Evolutionary conservation across 345 rosid genomes (phyloP).

Genomic region (Moricandia arvensis): DNA sequence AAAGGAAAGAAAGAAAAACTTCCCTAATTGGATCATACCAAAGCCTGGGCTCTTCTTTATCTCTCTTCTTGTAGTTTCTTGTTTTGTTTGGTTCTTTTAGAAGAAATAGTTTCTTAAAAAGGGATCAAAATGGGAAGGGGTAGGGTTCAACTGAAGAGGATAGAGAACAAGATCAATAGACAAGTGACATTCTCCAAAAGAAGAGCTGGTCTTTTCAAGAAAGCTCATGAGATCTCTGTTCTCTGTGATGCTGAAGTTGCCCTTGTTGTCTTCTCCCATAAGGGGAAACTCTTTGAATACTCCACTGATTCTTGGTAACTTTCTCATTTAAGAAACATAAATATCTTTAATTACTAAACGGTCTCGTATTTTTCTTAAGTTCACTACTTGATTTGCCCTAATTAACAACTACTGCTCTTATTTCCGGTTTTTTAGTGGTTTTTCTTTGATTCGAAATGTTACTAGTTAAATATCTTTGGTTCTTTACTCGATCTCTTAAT

Average conservation of each 20-base stretch:
- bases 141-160: constrained; percentile 85
- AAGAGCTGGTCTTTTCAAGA: constrained; percentile 70
- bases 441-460: not conserved
- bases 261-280: constrained; percentile 72
- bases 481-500: not conserved
- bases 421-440: constrained; percentile 17
- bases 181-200: constrained; percentile 81
- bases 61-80: constrained; percentile 32
- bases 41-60: constrained; percentile 34
- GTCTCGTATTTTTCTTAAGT: not conserved
- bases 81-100: constrained; percentile 46
- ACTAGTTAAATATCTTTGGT: not conserved
- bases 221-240: constrained; percentile 84
- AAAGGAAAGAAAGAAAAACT: constrained; percentile 32
- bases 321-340: not conserved
- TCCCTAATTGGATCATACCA: constrained; percentile 39
- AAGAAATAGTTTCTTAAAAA: constrained; percentile 8
- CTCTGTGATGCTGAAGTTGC: constrained; percentile 80
- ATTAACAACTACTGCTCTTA: constrained; percentile 20
- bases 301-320: constrained; percentile 61
- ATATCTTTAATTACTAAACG: not conserved
- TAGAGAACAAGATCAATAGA: constrained; percentile 78
- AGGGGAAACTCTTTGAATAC: constrained; percentile 76
- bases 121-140: constrained; percentile 62
- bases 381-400: constrained; percentile 34